phyloP scores from a whole-genome alignment of 331 rosid genomes.

The Pyracantha coccinea region DNA sequence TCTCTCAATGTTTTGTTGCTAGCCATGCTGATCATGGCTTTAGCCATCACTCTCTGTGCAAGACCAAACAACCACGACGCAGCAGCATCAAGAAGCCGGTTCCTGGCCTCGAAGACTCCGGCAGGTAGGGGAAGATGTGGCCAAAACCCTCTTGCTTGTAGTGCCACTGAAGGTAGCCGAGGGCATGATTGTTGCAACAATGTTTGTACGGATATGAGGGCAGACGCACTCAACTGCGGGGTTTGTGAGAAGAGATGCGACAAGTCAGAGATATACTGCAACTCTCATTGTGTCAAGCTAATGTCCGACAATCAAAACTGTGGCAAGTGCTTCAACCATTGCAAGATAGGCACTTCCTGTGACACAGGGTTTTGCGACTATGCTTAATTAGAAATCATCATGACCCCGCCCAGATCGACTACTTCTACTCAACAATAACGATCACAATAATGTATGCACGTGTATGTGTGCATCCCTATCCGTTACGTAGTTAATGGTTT shows the following conservation, averaged over 20 bases:
- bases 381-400: background rate
- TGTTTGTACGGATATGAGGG: background rate
- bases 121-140: constrained; percentile 4
- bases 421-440: too few species aligned
- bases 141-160: constrained; percentile 33
- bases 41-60: constrained; percentile 27
- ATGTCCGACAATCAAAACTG: constrained; percentile 4
- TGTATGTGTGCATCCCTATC: too few species aligned
- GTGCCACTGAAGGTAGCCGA: constrained; percentile 12
- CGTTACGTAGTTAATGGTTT: too few species aligned
- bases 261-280: background rate
- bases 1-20: constrained; percentile 3
- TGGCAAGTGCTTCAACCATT: background rate
- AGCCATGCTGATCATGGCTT: constrained; percentile 15
- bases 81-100: background rate
- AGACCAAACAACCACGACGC: background rate
- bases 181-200: constrained; percentile 21
- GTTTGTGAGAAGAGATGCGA: background rate
- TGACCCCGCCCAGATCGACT: too few species aligned
- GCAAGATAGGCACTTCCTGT: constrained; percentile 8
- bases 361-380: constrained; percentile 37
- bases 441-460: too few species aligned
- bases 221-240: background rate
- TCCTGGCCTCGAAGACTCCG: background rate
- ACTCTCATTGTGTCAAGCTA: constrained; percentile 21